phyloP scores from a whole-genome alignment of 2,329 filamentous ascomycete species.

The Aspergillus vadensis region DNA sequence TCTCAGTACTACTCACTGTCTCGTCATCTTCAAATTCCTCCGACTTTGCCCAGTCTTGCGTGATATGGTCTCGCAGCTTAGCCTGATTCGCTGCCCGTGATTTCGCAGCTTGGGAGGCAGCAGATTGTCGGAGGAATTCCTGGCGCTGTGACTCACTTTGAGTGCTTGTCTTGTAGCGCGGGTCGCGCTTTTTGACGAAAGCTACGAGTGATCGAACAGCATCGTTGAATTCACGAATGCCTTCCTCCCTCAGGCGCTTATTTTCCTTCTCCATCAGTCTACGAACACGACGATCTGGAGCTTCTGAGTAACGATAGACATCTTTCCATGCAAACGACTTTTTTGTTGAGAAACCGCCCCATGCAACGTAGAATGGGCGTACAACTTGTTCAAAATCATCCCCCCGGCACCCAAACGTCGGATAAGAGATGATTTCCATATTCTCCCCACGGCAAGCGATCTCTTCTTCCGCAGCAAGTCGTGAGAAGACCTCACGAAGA shows the following conservation, averaged over 20 bases:
- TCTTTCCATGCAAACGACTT: slow-evolving; percentile 93
- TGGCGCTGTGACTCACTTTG: slow-evolving; percentile 81
- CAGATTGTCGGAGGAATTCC: slow-evolving; percentile 72
- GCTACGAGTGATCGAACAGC: slow-evolving; percentile 81
- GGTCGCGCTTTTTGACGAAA: slow-evolving; percentile 90
- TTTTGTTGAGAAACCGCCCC: slow-evolving; percentile 78
- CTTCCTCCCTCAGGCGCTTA: slow-evolving; percentile 77
- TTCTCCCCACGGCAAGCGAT: slow-evolving; percentile 71
- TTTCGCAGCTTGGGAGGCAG: slow-evolving; percentile 79
- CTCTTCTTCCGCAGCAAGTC: slow-evolving; percentile 77
- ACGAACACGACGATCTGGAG: slow-evolving; percentile 79
- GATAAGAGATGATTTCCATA: slow-evolving; percentile 66
- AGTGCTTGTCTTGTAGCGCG: slow-evolving; percentile 74
- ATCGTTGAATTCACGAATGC: slow-evolving; percentile 86
- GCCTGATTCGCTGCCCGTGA: slow-evolving; percentile 79
- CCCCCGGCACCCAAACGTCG: slow-evolving; percentile 76
- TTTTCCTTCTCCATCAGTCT: slow-evolving; percentile 96
- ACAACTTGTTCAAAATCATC: slow-evolving; percentile 77
- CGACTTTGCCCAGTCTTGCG: slow-evolving; percentile 75
- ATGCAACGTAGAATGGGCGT: slow-evolving; percentile 76
- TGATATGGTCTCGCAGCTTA: slow-evolving; percentile 63
- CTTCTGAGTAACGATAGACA: slow-evolving; percentile 77
- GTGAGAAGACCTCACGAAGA: slow-evolving; percentile 73
- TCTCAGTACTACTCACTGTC: slow-evolving; percentile 46
- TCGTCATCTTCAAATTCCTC: slow-evolving; percentile 56